These are phyloP conservation scores for Colletotrichum abscissum DNA, from an alignment of 2,329 filamentous ascomycete species.

Conservation along the genomic window DNA sequence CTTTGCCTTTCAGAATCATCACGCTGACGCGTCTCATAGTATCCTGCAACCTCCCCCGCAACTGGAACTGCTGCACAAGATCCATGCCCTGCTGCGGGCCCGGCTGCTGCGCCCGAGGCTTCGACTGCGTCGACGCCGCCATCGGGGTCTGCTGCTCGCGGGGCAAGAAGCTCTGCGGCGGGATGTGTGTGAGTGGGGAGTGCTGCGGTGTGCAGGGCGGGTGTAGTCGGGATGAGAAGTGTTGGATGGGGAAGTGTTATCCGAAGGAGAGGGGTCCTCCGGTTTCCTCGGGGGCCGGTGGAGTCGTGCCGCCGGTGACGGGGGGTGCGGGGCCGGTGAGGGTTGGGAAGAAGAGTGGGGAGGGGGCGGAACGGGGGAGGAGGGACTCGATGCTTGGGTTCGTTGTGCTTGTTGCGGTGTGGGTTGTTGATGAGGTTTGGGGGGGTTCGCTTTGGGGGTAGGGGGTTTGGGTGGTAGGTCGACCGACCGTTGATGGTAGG, in stretches of 20 bases:
- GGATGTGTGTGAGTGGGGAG: conserved; percentile 13
- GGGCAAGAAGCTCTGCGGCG: conserved; percentile 13
- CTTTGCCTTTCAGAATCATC: neutral
- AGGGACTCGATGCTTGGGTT: neutral
- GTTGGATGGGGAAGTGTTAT: conserved; percentile 7
- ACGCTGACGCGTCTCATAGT: neutral
- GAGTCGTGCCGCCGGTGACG: neutral
- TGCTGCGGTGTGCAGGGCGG: conserved; percentile 11
- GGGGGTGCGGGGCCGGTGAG: no score
- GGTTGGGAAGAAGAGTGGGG: neutral
- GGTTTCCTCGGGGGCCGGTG: conserved; percentile 5
- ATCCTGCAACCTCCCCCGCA: conserved; percentile 27
- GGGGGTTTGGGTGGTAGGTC: neutral
- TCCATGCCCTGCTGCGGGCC: conserved; percentile 18
- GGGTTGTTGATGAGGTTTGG: neutral
- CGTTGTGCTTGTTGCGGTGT: neutral
- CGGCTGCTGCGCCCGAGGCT: conserved; percentile 21
- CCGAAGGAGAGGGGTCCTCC: neutral
- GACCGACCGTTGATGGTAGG: no score
- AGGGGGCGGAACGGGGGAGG: neutral
- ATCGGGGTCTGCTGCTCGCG: conserved; percentile 22
- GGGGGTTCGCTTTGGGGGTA: neutral
- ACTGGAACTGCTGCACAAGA: conserved; percentile 30
- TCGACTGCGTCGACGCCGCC: conserved; percentile 21
- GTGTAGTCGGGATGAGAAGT: neutral